These are phyloP conservation scores for Onygenales sp. DNA, from an alignment of 2,329 filamentous ascomycete species.

Conservation along the genomic window DNA sequence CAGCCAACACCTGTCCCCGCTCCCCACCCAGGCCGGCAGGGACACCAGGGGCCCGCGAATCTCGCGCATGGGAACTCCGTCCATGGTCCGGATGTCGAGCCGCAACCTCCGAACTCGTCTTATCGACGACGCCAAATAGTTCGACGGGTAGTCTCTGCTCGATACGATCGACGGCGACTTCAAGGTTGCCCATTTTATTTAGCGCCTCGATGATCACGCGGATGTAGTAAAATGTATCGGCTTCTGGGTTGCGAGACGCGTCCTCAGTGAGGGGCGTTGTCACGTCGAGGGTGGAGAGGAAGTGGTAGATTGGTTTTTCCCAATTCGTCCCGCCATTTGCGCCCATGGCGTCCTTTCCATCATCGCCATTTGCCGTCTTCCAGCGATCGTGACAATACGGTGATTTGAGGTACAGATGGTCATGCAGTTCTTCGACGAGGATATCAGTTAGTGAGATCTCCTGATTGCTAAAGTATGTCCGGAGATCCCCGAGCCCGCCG, in stretches of 20 bases:
- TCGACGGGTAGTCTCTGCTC: slow-evolving; percentile 91
- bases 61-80: slow-evolving; percentile 37
- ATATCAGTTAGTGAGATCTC: slow-evolving; percentile 90
- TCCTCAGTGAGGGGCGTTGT: slow-evolving; percentile 63
- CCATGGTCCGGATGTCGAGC: slow-evolving; percentile 81
- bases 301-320: slow-evolving; percentile 47
- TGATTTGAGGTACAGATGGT: slow-evolving; percentile 94
- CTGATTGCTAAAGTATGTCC: slow-evolving; percentile 84
- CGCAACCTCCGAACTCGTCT: slow-evolving; percentile 89
- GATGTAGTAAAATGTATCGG: slow-evolving; percentile 91
- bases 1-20: slow-evolving; percentile 76
- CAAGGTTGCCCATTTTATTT: slow-evolving; percentile 78
- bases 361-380: slow-evolving; percentile 56
- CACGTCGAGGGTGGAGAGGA: slow-evolving; percentile 49
- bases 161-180: slow-evolving; percentile 77
- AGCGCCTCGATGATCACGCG: slow-evolving; percentile 77
- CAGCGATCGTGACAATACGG: slow-evolving; percentile 95
- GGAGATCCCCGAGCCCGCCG: slow-evolving; percentile 74
- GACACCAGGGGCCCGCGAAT: slow-evolving; percentile 46
- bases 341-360: slow-evolving; percentile 19
- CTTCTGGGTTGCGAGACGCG: slow-evolving; percentile 83
- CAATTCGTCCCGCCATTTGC: slow-evolving; percentile 31
- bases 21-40: slow-evolving; percentile 64
- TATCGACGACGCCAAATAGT: slow-evolving; percentile 85
- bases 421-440: slow-evolving; percentile 91